Evolutionary conservation across 1,139 yeast species (phyloP), one percentile per base, ranked within the genome.

Genomic region (Debaryomyces sp.): DNA sequence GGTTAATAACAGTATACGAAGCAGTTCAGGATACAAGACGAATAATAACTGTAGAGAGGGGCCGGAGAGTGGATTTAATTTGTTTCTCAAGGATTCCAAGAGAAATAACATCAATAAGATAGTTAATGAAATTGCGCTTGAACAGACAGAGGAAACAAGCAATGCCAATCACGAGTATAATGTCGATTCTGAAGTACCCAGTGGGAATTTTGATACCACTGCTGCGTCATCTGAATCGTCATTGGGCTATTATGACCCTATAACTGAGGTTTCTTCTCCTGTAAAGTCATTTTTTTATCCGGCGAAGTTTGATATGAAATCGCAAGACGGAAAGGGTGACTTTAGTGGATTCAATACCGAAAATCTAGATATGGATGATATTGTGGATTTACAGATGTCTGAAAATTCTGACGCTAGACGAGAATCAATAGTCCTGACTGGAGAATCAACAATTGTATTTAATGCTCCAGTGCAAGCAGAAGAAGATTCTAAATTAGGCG

Each of bases 1-100:
- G 10, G 54, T 63, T 21, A 50, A 51, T 36, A 46, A 44, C 9
- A 59, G 62, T 41, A 54, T 59, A 22, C 47, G 52, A 30, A 44
- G 53, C 22, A 50, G 35, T 17, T 24, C 47, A 13, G 27, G 38
- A 9, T 23, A 24, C 15, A 23, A 47, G 34, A 29, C 17, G 9
- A 48, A 43, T 35, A 32, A 43, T 32, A n/a, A 34, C 5, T 26
- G 18, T 5, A 27, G 37, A 6, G 40, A 17, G 17, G 39, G 30
- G 6, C 39, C 26, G 23, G 51, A 45, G 12, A 46, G 47, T 6
- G 50, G 43, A 55, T 54, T 44, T 49, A 50, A 50, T 38, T 46
- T 32, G 47, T 51, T 27, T 18, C 18, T 26, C 24, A 43, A 18
- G 42, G 45, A 36, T 27, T 22, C 21, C 15, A 45, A 32, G 24